Conservation (phyloP, 2,329 filamentous ascomycete genomes). For the Colletotrichum scovillei region DNA sequence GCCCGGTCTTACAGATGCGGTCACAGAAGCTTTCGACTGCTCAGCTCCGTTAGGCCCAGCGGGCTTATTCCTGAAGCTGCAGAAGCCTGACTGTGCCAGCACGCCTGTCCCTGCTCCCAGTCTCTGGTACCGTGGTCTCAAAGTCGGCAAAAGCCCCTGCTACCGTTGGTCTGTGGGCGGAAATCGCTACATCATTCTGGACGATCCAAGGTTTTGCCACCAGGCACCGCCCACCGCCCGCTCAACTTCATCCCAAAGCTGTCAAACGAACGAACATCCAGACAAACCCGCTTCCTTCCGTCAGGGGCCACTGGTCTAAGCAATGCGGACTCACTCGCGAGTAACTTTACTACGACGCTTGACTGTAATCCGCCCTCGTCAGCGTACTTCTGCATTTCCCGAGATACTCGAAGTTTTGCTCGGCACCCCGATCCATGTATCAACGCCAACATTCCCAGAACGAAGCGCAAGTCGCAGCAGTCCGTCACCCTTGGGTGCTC, state of each 20-base stretch:
- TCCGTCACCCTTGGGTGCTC: not conserved
- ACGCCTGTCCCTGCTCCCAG: not conserved
- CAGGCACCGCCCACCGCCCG: constrained; percentile 21
- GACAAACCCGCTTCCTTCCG: not conserved
- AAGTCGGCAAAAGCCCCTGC: not conserved
- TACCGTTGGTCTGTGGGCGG: not conserved
- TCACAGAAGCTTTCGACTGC: not conserved
- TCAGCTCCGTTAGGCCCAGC: constrained; percentile 1
- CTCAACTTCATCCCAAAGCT: not conserved
- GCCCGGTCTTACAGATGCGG: not conserved
- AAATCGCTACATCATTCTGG: not conserved
- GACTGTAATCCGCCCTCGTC: not conserved
- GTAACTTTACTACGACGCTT: not conserved
- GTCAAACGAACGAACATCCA: not conserved
- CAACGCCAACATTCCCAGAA: not conserved
- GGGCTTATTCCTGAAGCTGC: constrained; percentile 10
- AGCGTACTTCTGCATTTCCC: not conserved
- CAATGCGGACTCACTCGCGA: not conserved
- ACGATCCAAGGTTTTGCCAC: constrained; percentile 24
- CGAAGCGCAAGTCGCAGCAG: not conserved
- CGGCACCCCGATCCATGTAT: not conserved
- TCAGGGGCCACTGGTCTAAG: constrained; percentile 14
- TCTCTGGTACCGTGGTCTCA: not conserved
- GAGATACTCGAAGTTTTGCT: not conserved
- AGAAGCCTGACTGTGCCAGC: not conserved